Evolutionary conservation across 2,329 filamentous ascomycete genomes (phyloP).

Genomic region (Sarocladium brachiariae): DNA sequence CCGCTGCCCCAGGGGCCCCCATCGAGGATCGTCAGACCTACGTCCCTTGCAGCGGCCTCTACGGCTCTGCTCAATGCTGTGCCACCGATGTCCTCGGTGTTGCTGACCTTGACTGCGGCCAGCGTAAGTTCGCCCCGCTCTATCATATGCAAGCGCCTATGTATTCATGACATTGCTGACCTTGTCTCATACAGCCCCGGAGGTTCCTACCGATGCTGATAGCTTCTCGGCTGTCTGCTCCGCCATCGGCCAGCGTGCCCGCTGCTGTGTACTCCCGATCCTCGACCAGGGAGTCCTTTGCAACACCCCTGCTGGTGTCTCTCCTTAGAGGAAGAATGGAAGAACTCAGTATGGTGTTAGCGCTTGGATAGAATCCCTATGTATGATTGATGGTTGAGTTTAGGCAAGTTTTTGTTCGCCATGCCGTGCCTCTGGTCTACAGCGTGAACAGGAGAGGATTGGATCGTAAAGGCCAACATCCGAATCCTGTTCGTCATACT

Average conservation of each 20-base stretch:
- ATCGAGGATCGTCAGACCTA: slow-evolving; percentile 25
- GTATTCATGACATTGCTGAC: slow-evolving; percentile 11
- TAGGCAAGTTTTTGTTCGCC: neutral
- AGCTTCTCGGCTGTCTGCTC: slow-evolving; percentile 41
- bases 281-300: slow-evolving; percentile 26
- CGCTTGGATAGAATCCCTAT: too few species aligned
- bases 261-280: slow-evolving; percentile 46
- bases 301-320: slow-evolving; percentile 22
- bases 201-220: slow-evolving; percentile 28
- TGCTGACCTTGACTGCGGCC: slow-evolving; percentile 46
- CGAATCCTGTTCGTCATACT: too few species aligned
- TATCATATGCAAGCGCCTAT: too few species aligned
- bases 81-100: slow-evolving; percentile 51
- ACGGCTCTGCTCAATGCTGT: slow-evolving; percentile 46
- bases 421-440: neutral
- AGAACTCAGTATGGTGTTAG: neutral
- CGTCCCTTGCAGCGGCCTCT: slow-evolving; percentile 32
- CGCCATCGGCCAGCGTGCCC: slow-evolving; percentile 44
- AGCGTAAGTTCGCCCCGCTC: slow-evolving; percentile 32
- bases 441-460: neutral
- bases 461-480: too few species aligned
- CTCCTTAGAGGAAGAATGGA: slow-evolving; percentile 12
- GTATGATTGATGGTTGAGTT: neutral
- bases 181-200: slow-evolving; percentile 14
- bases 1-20: slow-evolving; percentile 19